These are phyloP conservation scores for Zymoseptoria ardabiliae DNA, from an alignment of 2,329 filamentous ascomycete species.

Conservation along the genomic window DNA sequence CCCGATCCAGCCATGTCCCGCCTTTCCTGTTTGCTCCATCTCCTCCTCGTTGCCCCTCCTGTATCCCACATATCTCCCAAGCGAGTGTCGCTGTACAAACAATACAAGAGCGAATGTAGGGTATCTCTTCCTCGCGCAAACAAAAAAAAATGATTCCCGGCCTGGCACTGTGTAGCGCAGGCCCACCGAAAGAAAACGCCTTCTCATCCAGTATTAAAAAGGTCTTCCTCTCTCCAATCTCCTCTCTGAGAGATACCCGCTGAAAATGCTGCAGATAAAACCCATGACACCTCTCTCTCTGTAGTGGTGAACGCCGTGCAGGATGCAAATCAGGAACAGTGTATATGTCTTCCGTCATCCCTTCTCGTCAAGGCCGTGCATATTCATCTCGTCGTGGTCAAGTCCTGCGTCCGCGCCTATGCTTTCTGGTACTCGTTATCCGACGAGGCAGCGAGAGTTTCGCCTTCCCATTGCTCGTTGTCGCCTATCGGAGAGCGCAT, in stretches of 20 bases:
- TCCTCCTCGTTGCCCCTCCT: conserved; percentile 1
- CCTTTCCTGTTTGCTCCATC: not conserved
- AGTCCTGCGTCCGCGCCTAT: conserved; percentile 9
- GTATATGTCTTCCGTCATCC: not conserved
- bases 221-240: not conserved
- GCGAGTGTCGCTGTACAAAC: conserved; percentile 19
- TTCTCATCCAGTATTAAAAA: not conserved
- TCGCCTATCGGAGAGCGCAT: conserved; percentile 48
- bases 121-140: conserved; percentile 10
- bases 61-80: conserved; percentile 7
- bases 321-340: not conserved
- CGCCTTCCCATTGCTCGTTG: conserved; percentile 49
- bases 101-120: conserved; percentile 22
- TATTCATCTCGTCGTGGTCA: not conserved
- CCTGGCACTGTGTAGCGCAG: conserved; percentile 2
- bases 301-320: not conserved
- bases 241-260: conserved; percentile 2
- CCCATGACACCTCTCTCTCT: not conserved
- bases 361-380: not conserved
- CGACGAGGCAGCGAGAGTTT: conserved; percentile 40
- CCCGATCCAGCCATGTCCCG: conserved; percentile 9
- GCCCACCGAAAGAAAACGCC: conserved; percentile 3
- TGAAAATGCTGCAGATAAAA: conserved; percentile 4
- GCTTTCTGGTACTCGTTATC: conserved; percentile 23
- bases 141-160: conserved; percentile 4